Evolutionary conservation across 2,329 filamentous ascomycete genomes (phyloP).

Genomic region (Zasmidium cellare): DNA sequence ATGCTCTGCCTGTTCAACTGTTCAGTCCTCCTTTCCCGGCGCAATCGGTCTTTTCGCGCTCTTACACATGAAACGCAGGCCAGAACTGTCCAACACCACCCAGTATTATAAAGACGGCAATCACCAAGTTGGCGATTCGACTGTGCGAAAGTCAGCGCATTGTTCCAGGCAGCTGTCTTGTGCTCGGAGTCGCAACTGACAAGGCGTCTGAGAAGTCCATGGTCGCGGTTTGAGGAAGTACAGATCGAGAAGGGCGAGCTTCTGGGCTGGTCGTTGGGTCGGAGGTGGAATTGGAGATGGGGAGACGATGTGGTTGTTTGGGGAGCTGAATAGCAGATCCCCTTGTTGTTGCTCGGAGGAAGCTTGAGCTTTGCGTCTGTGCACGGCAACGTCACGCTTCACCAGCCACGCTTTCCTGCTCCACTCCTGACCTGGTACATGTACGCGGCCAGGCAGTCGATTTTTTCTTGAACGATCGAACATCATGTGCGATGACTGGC

Average conservation of each 20-base stretch:
- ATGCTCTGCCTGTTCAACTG: conserved; percentile 60
- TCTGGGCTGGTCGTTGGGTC: neutral
- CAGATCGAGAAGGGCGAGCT: neutral
- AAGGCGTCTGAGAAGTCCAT: conserved; percentile 95
- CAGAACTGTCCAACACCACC: conserved; percentile 79
- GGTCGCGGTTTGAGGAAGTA: conserved; percentile 29
- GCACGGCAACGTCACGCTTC: conserved; percentile 3
- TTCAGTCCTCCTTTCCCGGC: neutral
- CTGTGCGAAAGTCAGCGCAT: conserved; percentile 49
- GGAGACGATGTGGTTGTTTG: conserved; percentile 7
- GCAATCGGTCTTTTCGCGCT: neutral
- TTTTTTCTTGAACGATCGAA: neutral
- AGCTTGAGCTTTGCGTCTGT: conserved; percentile 2
- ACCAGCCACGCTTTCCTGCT: neutral
- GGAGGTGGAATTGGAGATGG: conserved; percentile 2
- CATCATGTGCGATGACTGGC: neutral
- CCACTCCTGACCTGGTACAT: neutral
- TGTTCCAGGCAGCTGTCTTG: conserved; percentile 12
- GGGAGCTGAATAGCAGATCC: conserved; percentile 7
- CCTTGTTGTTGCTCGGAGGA: neutral
- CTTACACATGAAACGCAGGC: conserved; percentile 54
- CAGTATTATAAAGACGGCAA: conserved; percentile 82
- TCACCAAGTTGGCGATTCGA: conserved; percentile 89
- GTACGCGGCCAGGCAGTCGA: conserved; percentile 1
- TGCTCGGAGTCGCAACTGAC: conserved; percentile 56